A percentile compares a stretch with the other conserved stretches of the same genome.
Conservation (phyloP, 371 early-diverging fungal genomes). For the Blakeslea trispora region DNA sequence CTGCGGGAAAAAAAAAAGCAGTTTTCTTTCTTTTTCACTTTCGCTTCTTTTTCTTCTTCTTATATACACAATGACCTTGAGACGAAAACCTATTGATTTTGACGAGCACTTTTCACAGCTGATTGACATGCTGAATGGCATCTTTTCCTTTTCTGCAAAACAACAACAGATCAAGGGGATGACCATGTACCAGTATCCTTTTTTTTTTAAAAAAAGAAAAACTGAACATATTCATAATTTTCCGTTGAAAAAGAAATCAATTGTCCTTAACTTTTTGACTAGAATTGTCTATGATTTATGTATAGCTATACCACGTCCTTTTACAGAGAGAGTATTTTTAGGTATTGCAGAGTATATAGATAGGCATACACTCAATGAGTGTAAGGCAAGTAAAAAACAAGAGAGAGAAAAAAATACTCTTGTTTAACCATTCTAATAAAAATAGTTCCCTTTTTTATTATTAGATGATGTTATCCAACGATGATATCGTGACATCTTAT, state of each 20-base stretch:
- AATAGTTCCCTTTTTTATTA: neutral
- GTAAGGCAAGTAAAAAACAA: constrained; percentile 47
- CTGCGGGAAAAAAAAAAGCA: too few relatives aligned
- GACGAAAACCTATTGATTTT: constrained; percentile 66
- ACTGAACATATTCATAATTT: too few relatives aligned
- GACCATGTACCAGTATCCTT: constrained; percentile 72
- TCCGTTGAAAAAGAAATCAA: constrained; percentile 6
- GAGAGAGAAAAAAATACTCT: too few relatives aligned
- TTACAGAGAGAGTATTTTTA: constrained; percentile 69
- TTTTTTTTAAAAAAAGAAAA: too few relatives aligned
- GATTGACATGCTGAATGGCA: constrained; percentile 53
- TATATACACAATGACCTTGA: constrained; percentile 50
- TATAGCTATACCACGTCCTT: constrained; percentile 74
- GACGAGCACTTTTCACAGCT: constrained; percentile 57
- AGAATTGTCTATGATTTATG: constrained; percentile 64
- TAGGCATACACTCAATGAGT: constrained; percentile 54
- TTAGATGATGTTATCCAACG: constrained; percentile 61
- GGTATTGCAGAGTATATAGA: constrained; percentile 71
- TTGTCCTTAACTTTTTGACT: constrained; percentile 12
- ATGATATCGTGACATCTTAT: constrained; percentile 75
- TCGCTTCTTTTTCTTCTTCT: neutral
- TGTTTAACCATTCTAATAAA: too few relatives aligned
- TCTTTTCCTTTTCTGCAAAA: constrained; percentile 56
- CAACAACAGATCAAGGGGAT: constrained; percentile 61
- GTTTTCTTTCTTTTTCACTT: neutral